Evolutionary conservation across 2,329 filamentous ascomycete genomes (phyloP).

Genomic region (Ceratocystis destructans): DNA sequence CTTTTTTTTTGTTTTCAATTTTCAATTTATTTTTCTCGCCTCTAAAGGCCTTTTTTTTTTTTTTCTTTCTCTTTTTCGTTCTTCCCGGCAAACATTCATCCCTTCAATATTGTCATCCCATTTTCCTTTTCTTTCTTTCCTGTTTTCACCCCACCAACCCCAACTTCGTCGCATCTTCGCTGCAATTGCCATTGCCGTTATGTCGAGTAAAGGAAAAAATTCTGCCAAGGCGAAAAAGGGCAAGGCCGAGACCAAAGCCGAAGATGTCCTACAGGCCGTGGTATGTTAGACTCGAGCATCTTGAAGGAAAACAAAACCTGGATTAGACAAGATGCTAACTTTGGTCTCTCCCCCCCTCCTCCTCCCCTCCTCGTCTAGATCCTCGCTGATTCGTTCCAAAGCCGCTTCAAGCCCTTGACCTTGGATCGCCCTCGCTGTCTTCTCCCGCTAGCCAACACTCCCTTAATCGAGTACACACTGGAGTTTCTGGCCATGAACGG

Average conservation of each 20-base stretch:
- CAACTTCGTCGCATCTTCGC: background rate
- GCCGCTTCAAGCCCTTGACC: conserved; percentile 78
- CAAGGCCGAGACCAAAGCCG: conserved; percentile 40
- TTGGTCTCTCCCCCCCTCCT: background rate
- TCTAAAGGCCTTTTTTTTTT: background rate
- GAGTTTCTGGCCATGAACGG: conserved; percentile 92
- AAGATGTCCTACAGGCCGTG: conserved; percentile 45
- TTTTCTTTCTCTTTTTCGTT: background rate
- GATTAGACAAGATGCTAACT: conserved; percentile 1
- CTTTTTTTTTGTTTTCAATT: background rate
- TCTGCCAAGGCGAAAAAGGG: conserved; percentile 40
- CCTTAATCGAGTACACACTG: conserved; percentile 92
- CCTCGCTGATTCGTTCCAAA: conserved; percentile 88
- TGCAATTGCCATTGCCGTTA: background rate
- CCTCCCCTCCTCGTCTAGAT: conserved; percentile 40
- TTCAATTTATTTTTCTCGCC: background rate
- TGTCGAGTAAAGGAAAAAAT: conserved; percentile 20
- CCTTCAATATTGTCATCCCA: background rate
- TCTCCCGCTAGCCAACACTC: conserved; percentile 80
- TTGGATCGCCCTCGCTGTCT: conserved; percentile 86
- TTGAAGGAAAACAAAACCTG: background rate
- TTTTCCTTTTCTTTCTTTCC: background rate
- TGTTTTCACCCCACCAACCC: background rate
- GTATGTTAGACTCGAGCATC: conserved; percentile 28
- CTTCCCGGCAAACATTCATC: background rate